Evolutionary conservation across 2,329 filamentous ascomycete genomes (phyloP), one percentile per base, ranked within the genome.

Genomic region (Davidsoniella virescens): DNA sequence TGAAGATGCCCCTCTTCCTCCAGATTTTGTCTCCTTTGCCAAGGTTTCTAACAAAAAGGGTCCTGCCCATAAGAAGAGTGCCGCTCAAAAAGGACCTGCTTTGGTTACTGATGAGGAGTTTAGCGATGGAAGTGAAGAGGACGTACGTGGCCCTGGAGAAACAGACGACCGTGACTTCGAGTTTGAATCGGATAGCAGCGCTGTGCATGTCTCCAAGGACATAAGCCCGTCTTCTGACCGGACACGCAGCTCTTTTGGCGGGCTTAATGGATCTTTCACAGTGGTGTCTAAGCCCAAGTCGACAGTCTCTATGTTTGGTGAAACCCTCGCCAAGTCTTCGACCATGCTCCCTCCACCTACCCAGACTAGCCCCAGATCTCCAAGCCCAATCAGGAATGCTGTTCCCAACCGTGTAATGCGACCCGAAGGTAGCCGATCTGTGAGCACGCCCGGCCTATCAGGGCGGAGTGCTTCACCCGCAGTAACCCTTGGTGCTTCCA

Each of bases 321-420:
- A 52, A 44, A 41, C 33, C 20, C 18, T 44, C 16, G 38, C 38
- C 12, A 45, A 50, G 25, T 8, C 20, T 40, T 42, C 25, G 18
- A 26, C 50, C 7, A 45, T 44, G 36, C 47, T 50, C 80, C 61
- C 76, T 73, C 67, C 67, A 38, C 70, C 67, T 39, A 69, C 67
- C 16, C 33, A 65, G 17, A 66, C 69, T n/a, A 80, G 75, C 55
- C 80, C 82, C 44, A 76, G 82, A 36, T 86, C 83, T 8, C 82
- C 84, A 1, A 87, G 83, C 55, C 83, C 84, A 1, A 65, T 84
- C 23, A 76, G 82, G 33, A 68, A 70, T 48, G 70, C 75, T 39
- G 64, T 78, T 26, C 75, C 77, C 29, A 62, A 66, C 53, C 68
- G 71, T 56, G 57, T 73, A 25, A 57, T 70, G 5, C 64, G 70